Conservation (phyloP, 192 early-diverging fungal species). For the Coemansia guatemalensis region DNA sequence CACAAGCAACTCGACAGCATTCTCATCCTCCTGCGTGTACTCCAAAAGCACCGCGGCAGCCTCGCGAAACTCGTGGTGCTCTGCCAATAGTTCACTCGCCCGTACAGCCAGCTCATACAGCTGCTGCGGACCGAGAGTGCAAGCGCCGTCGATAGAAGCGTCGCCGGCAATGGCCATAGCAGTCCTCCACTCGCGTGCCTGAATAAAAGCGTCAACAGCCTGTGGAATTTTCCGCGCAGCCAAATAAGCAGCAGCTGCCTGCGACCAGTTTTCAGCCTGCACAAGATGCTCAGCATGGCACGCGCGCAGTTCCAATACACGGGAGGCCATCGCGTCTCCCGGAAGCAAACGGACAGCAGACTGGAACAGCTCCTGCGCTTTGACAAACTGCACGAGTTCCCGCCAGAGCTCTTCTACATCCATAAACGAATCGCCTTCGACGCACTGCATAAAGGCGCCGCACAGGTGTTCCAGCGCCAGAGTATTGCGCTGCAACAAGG, state of each 20-base stretch:
- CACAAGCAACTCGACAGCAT: conserved; percentile 66
- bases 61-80: conserved; percentile 61
- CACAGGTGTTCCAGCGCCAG: conserved; percentile 73
- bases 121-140: conserved; percentile 2
- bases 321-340: conserved; percentile 17
- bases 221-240: conserved; percentile 17
- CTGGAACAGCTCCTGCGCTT: conserved; percentile 65
- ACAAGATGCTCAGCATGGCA: conserved; percentile 67
- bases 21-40: conserved; percentile 68
- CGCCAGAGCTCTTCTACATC: conserved; percentile 18
- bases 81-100: conserved; percentile 50
- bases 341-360: conserved; percentile 60
- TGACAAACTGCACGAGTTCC: conserved; percentile 63
- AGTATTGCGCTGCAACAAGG: conserved; percentile 69
- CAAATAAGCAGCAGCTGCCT: conserved; percentile 36
- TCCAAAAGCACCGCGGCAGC: conserved; percentile 74
- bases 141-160: neutral
- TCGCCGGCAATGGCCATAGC: conserved; percentile 37
- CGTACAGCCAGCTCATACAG: conserved; percentile 32
- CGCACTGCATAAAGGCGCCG: conserved; percentile 28
- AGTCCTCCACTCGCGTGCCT: conserved; percentile 32
- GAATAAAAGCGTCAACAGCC: conserved; percentile 38
- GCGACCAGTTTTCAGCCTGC: conserved; percentile 53
- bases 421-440: conserved; percentile 30
- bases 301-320: conserved; percentile 50